Percentiles rank a stretch among this genome's conserved stretches.
Evolutionary conservation across 106 monocot species (phyloP).

Genomic region (Allium cepa): DNA sequence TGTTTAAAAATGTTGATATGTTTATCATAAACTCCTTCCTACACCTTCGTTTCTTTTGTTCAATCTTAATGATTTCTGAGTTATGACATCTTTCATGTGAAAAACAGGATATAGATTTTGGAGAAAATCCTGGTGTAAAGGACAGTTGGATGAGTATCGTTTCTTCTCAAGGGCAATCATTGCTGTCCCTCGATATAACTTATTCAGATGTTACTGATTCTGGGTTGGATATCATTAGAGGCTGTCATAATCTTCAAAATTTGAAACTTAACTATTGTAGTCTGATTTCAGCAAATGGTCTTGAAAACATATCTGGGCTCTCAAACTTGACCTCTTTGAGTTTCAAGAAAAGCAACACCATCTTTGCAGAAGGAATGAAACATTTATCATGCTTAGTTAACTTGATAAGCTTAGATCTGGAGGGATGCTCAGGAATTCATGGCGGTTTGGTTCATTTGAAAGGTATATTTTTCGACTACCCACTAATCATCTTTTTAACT

Average conservation of each 20-base stretch:
- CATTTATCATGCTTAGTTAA: slow-evolving; percentile 62
- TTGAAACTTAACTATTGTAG: slow-evolving; percentile 79
- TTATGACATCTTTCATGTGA: background rate
- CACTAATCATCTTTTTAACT: too few relatives aligned
- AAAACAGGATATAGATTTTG: slow-evolving; percentile 77
- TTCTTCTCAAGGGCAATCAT: slow-evolving; percentile 79
- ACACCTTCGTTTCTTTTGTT: too few relatives aligned
- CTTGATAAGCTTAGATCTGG: slow-evolving; percentile 85
- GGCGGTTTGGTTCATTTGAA: slow-evolving; percentile 80
- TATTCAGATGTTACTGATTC: slow-evolving; percentile 83
- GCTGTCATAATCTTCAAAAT: slow-evolving; percentile 56
- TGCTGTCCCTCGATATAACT: slow-evolving; percentile 89
- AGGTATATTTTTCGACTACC: slow-evolving; percentile 32
- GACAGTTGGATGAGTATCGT: slow-evolving; percentile 83
- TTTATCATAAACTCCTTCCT: too few relatives aligned
- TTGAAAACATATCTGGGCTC: slow-evolving; percentile 53
- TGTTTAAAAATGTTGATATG: too few relatives aligned
- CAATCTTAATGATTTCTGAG: too few relatives aligned
- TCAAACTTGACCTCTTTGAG: slow-evolving; percentile 81
- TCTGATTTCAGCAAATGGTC: slow-evolving; percentile 56
- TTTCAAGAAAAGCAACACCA: slow-evolving; percentile 75
- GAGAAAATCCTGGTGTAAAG: slow-evolving; percentile 90
- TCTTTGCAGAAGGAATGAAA: slow-evolving; percentile 82
- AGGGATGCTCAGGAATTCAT: slow-evolving; percentile 80
- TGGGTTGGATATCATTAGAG: slow-evolving; percentile 52